Conservation (phyloP, 2,329 filamentous ascomycete species). For the Triangularia verruculosa region DNA sequence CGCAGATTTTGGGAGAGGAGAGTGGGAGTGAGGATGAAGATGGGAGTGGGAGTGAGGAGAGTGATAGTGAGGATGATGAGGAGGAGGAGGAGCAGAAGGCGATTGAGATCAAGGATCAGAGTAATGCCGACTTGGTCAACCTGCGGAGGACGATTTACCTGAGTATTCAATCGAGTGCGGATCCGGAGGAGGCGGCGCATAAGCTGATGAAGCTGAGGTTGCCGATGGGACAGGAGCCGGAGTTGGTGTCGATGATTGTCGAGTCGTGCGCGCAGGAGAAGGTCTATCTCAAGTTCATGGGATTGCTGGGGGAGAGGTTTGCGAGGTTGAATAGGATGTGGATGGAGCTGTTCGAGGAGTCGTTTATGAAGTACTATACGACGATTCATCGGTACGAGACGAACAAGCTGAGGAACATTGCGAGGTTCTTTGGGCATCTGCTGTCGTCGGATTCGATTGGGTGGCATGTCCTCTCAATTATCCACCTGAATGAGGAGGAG, state of each 20-base stretch:
- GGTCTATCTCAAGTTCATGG: constrained; percentile 97
- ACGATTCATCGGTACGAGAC: constrained; percentile 98
- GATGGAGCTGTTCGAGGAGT: constrained; percentile 87
- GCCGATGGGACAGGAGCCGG: constrained; percentile 79
- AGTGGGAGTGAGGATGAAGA: constrained; percentile 75
- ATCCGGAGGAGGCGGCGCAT: constrained; percentile 95
- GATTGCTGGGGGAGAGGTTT: constrained; percentile 89
- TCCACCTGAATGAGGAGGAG: constrained; percentile 94
- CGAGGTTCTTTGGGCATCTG: constrained; percentile 89
- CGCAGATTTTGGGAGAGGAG: constrained; percentile 91
- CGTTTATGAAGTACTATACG: constrained; percentile 91
- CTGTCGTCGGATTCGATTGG: constrained; percentile 83
- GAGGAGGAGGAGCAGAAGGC: constrained; percentile 74
- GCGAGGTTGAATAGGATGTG: constrained; percentile 94
- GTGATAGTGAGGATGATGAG: constrained; percentile 63
- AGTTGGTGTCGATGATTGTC: constrained; percentile 94
- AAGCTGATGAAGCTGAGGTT: constrained; percentile 94
- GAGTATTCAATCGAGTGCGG: constrained; percentile 94
- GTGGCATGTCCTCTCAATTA: constrained; percentile 82
- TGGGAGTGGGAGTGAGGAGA: constrained; percentile 63
- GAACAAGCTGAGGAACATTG: constrained; percentile 90
- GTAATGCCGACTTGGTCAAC: constrained; percentile 92
- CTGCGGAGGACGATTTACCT: constrained; percentile 92
- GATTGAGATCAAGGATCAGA: constrained; percentile 96
- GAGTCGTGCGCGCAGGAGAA: constrained; percentile 96